These are phyloP conservation scores for Boletus rubroflammeus DNA, from an alignment of 768 basidiomycete species.

Conservation along the genomic window DNA sequence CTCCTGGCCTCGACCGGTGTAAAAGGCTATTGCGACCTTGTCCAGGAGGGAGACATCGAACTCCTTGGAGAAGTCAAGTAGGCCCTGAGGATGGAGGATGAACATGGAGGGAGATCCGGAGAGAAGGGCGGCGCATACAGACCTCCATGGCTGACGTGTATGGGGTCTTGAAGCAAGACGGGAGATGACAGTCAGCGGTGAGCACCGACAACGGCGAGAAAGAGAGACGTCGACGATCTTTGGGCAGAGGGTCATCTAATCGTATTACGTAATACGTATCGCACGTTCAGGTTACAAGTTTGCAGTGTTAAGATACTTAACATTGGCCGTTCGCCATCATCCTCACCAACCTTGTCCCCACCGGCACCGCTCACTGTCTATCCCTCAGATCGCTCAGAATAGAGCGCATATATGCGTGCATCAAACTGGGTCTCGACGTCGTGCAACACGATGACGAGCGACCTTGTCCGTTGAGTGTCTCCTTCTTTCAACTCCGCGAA, in stretches of 20 bases:
- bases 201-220: constrained; percentile 11
- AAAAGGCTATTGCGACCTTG: constrained; percentile 90
- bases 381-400: neutral
- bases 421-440: neutral
- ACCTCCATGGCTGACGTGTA: constrained; percentile 38
- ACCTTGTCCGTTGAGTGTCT: constrained; percentile 2
- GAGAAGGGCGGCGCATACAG: constrained; percentile 4
- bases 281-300: constrained; percentile 20
- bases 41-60: constrained; percentile 93
- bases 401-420: neutral
- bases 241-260: constrained; percentile 39
- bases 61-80: constrained; percentile 91
- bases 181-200: neutral
- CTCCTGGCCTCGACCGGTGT: constrained; percentile 79
- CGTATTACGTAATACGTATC: constrained; percentile 32
- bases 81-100: constrained; percentile 46
- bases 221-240: constrained; percentile 18
- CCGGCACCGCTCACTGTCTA: neutral
- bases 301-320: no score
- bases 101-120: constrained; percentile 3
- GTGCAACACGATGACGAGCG: constrained; percentile 9
- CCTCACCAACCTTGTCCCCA: neutral
- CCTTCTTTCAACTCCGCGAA: constrained; percentile 17
- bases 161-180: constrained; percentile 3
- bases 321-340: no score